Evolutionary conservation across 768 basidiomycete species (phyloP).

Genomic region (Naganishia onofrii): DNA sequence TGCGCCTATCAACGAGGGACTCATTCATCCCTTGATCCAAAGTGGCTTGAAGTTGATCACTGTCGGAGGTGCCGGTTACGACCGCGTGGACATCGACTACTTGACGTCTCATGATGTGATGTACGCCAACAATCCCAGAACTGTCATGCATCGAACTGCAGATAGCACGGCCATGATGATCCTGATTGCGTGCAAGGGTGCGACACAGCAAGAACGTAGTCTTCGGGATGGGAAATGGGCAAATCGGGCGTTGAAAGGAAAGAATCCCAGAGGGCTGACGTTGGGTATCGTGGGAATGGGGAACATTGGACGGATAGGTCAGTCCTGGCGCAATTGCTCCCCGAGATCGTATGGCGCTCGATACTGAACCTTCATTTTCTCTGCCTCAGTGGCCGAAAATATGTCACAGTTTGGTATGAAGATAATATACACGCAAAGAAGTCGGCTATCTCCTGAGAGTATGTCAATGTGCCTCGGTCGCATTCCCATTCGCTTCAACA

Average conservation of each 20-base stretch:
- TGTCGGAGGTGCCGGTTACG: slow-evolving; percentile 76
- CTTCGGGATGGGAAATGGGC: slow-evolving; percentile 47
- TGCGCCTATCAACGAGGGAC: slow-evolving; percentile 5
- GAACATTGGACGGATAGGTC: slow-evolving; percentile 57
- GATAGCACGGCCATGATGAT: slow-evolving; percentile 70
- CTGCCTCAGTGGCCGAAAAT: slow-evolving; percentile 6
- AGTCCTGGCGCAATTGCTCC: slow-evolving; percentile 30
- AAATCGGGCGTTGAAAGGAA: slow-evolving; percentile 42
- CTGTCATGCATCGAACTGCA: slow-evolving; percentile 86
- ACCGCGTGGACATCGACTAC: slow-evolving; percentile 74
- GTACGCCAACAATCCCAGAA: slow-evolving; percentile 84
- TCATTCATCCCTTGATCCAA: background rate
- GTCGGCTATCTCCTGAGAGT: slow-evolving; percentile 58
- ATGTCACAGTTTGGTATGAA: slow-evolving; percentile 68
- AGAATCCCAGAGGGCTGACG: slow-evolving; percentile 49
- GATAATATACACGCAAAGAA: slow-evolving; percentile 68
- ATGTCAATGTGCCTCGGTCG: slow-evolving; percentile 55
- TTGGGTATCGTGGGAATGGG: slow-evolving; percentile 55
- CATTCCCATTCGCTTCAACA: background rate
- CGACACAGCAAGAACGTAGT: slow-evolving; percentile 68
- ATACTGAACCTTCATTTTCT: background rate
- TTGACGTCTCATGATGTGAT: slow-evolving; percentile 70
- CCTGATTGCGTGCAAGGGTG: slow-evolving; percentile 73
- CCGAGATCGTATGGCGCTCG: too few relatives aligned
- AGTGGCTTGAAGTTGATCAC: slow-evolving; percentile 12